Evolutionary conservation across 139 green algal species (phyloP).

Genomic region (Trebouxia sp.): DNA sequence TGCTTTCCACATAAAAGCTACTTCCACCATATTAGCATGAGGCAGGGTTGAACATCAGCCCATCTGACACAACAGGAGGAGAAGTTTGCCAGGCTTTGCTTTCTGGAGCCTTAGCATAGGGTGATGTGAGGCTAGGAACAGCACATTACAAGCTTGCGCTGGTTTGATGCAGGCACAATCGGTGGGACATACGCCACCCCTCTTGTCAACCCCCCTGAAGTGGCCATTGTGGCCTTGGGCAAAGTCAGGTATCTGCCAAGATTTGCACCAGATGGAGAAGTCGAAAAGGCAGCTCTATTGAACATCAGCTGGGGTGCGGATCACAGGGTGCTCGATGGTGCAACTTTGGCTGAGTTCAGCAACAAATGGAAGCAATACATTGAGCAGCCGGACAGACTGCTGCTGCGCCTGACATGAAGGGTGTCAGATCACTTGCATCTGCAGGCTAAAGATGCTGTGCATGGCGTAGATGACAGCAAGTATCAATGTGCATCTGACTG

Average conservation of each 20-base stretch:
- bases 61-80: too few relatives aligned
- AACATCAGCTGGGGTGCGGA: conserved; percentile 79
- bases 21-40: too few relatives aligned
- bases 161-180: conserved; percentile 67
- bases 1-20: too few relatives aligned
- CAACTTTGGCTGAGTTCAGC: conserved; percentile 74
- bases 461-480: too few relatives aligned
- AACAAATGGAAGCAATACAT: conserved; percentile 68
- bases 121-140: too few relatives aligned
- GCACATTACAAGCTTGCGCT: too few relatives aligned
- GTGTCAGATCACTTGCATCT: too few relatives aligned
- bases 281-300: conserved; percentile 37
- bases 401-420: conserved; percentile 54
- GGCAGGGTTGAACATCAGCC: too few relatives aligned
- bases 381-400: conserved; percentile 70
- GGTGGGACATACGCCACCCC: conserved; percentile 84
- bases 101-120: too few relatives aligned
- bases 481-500: too few relatives aligned
- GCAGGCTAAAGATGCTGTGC: too few relatives aligned
- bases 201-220: conserved; percentile 70
- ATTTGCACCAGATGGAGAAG: not conserved
- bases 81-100: too few relatives aligned
- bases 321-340: conserved; percentile 88
- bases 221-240: conserved; percentile 88
- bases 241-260: conserved; percentile 11